phyloP scores from a whole-genome alignment of 805 yeast species.

The Dipodascus geniculatus region DNA sequence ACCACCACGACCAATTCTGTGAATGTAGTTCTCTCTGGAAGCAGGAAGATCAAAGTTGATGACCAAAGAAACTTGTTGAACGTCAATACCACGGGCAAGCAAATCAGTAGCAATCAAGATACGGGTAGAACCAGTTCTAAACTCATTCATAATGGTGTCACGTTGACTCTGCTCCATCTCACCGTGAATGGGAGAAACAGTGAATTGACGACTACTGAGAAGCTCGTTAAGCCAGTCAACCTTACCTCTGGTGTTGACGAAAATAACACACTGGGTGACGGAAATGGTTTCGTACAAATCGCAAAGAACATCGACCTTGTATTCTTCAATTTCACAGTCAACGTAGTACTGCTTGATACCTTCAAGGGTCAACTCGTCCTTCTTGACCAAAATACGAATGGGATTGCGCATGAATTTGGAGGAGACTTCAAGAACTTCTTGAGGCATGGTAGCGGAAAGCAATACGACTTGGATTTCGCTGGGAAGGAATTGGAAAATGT shows the following conservation, averaged over 20 bases:
- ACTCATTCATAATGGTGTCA: constrained; percentile 90
- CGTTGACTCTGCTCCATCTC: constrained; percentile 92
- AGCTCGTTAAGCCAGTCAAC: constrained; percentile 80
- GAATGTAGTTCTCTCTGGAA: constrained; percentile 88
- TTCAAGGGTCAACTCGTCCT: constrained; percentile 90
- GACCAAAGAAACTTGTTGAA: constrained; percentile 91
- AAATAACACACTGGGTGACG: constrained; percentile 93
- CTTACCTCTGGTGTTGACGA: constrained; percentile 91
- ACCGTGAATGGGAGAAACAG: constrained; percentile 92
- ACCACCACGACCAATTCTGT: constrained; percentile 97
- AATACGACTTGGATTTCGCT: constrained; percentile 87
- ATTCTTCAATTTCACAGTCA: constrained; percentile 84
- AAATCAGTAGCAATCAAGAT: constrained; percentile 89
- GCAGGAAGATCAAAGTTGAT: constrained; percentile 88
- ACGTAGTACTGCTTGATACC: constrained; percentile 90
- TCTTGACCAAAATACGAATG: constrained; percentile 84
- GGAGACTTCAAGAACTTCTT: constrained; percentile 84
- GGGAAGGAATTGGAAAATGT: constrained; percentile 82
- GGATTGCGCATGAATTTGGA: constrained; percentile 92
- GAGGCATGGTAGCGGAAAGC: constrained; percentile 89
- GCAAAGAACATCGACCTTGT: constrained; percentile 89
- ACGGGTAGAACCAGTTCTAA: constrained; percentile 88
- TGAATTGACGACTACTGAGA: constrained; percentile 68
- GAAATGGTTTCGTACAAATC: constrained; percentile 92
- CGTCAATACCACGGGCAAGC: constrained; percentile 97